Evolutionary conservation across 371 early-diverging fungal genomes (phyloP), one percentile per base, ranked within the genome.

Genomic region (Agmasoma carcini): DNA sequence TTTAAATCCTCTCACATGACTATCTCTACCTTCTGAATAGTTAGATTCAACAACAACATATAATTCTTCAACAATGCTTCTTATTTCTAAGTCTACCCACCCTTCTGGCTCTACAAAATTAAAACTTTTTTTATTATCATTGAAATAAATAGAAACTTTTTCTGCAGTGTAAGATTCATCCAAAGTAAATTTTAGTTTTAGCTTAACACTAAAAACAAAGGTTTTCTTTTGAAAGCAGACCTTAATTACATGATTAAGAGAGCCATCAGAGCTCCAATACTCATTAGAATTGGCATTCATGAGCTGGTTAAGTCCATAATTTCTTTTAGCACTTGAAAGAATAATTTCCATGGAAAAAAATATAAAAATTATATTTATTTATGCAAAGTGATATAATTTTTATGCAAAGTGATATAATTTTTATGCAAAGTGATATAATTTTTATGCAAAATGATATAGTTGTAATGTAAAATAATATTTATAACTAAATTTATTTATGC

Each of bases 81-180:
- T 77, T 20, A 80, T 72, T 29, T 38, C 62, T 2, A 89, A 63
- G 14, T 70, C 73, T 26, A 81, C 67, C 84, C 83, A 83, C 4
- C 89, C 87, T 0, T 77, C 75, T 7, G 80, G 80, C 46, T 83
- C 83, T 15, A 72, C 74, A 19, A 84, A 73, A 27, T 67, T 68
- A 46, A 83, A 71, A 51, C 82, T 83, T 26, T 82, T 78, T 14
- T 72, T 64, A n/a, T 77, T 79, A 23, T 79, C 81, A 0, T 90
- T 89, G 2, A 81, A 82, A 23, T 81, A 70, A 15, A 89, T 70
- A 17, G 76, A 72, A 2, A 88, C 72, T 29, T 75, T 73, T 60
- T 79, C 77, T 1, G 92, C 90, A 1, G 88, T 86, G 71, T 92
- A 92, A 56, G 83, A 83, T 59, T 90, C 89, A 65, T 92, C 92